Evolutionary conservation across 2,329 filamentous ascomycete species (phyloP).

Genomic region (Fusarium multiceps): DNA sequence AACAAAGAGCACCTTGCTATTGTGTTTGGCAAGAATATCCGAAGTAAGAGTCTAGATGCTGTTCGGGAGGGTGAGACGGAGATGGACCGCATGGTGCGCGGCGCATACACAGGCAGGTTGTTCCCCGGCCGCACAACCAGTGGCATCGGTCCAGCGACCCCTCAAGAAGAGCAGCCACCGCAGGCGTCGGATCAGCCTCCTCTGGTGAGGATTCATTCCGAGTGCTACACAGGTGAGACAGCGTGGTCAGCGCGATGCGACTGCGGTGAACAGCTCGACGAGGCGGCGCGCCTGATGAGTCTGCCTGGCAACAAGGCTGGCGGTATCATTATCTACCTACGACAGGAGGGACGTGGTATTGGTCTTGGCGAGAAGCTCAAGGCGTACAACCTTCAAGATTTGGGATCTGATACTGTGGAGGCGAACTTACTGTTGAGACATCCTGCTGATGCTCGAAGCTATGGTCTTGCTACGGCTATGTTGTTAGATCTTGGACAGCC

Average conservation of each 20-base stretch:
- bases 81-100: constrained; percentile 91
- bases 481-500: constrained; percentile 83
- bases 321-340: constrained; percentile 93
- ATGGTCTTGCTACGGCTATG: constrained; percentile 96
- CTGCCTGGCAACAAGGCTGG: constrained; percentile 72
- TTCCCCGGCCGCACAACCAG: constrained; percentile 87
- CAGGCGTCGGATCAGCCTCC: constrained; percentile 57
- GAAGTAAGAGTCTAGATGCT: constrained; percentile 77
- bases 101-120: constrained; percentile 89
- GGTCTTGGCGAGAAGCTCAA: constrained; percentile 96
- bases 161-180: constrained; percentile 26
- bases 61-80: constrained; percentile 82
- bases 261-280: constrained; percentile 96
- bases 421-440: constrained; percentile 92
- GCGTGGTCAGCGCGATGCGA: constrained; percentile 98
- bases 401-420: constrained; percentile 97
- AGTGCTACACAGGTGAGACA: constrained; percentile 98
- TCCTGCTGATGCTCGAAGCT: constrained; percentile 93
- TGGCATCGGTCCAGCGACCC: constrained; percentile 60
- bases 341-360: constrained; percentile 96
- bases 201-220: constrained; percentile 93
- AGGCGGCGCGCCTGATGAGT: constrained; percentile 93
- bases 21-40: constrained; percentile 90
- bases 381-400: constrained; percentile 96
- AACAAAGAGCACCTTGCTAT: constrained; percentile 97